Evolutionary conservation across 1,284 basidiomycete genomes (phyloP).

Genomic region (Mycosarcoma maydis): DNA sequence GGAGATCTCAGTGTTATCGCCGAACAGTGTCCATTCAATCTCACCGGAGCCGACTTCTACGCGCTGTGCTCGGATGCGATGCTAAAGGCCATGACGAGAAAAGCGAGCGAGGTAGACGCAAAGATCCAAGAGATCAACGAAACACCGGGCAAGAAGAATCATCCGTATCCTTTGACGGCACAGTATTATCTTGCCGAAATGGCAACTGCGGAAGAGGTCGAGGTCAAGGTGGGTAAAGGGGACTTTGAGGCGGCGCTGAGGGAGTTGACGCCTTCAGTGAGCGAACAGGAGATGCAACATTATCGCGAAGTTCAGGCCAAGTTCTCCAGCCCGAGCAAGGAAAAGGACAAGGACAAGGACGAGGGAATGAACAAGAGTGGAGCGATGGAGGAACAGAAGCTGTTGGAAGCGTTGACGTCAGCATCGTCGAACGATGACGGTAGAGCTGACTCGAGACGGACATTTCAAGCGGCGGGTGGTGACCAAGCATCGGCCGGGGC

Average conservation of each 20-base stretch:
- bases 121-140: constrained; percentile 49
- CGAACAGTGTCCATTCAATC: constrained; percentile 83
- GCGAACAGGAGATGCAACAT: constrained; percentile 85
- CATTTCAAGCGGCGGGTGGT: background rate
- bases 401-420: constrained; percentile 12
- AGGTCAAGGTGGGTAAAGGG: constrained; percentile 76
- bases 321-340: constrained; percentile 70
- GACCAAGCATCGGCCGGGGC: background rate
- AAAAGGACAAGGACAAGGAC: background rate
- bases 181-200: constrained; percentile 93
- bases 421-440: constrained; percentile 2
- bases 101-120: constrained; percentile 77
- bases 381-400: constrained; percentile 10
- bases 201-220: constrained; percentile 77
- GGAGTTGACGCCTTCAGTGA: constrained; percentile 86
- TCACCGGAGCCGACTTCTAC: constrained; percentile 88
- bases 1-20: constrained; percentile 75
- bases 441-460: background rate
- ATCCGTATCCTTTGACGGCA: constrained; percentile 81
- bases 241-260: constrained; percentile 83
- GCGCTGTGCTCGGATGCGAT: constrained; percentile 96
- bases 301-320: constrained; percentile 79
- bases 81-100: constrained; percentile 91
- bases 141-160: constrained; percentile 63
- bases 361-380: background rate